Conservation (phyloP, 768 basidiomycete species). For the Mycena maculata region DNA sequence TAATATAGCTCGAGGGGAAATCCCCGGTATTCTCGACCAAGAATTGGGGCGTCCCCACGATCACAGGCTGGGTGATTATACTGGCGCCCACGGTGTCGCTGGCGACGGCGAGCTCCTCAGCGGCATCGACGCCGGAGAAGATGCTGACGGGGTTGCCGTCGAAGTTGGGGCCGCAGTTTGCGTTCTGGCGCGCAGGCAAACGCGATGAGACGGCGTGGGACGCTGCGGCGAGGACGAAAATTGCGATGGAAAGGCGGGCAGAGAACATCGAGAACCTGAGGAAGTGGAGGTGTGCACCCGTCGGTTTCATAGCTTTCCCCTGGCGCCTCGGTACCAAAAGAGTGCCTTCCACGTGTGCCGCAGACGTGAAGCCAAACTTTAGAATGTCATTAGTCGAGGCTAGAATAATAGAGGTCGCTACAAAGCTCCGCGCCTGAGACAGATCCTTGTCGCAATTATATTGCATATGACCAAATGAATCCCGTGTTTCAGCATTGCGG, state of each 20-base stretch:
- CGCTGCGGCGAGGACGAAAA: not conserved
- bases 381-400: not conserved
- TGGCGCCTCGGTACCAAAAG: not conserved
- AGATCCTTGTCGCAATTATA: constrained; percentile 5
- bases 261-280: constrained; percentile 1
- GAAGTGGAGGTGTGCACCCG: not conserved
- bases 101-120: constrained; percentile 14
- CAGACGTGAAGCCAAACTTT: not conserved
- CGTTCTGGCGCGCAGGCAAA: constrained; percentile 34
- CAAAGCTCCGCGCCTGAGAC: too few relatives aligned
- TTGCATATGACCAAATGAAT: not conserved
- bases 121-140: constrained; percentile 15
- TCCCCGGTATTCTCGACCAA: constrained; percentile 25
- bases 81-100: constrained; percentile 30
- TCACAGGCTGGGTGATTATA: constrained; percentile 12
- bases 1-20: constrained; percentile 21
- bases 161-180: constrained; percentile 18
- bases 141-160: constrained; percentile 30
- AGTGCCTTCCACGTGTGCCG: not conserved
- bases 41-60: constrained; percentile 11
- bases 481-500: not conserved
- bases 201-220: constrained; percentile 41
- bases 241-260: not conserved
- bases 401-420: too few relatives aligned
- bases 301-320: not conserved